Percentiles rank a stretch among this genome's conserved stretches.
phyloP scores from a whole-genome alignment of 805 yeast species.

The Wickerhamomyces hampshirensis region DNA sequence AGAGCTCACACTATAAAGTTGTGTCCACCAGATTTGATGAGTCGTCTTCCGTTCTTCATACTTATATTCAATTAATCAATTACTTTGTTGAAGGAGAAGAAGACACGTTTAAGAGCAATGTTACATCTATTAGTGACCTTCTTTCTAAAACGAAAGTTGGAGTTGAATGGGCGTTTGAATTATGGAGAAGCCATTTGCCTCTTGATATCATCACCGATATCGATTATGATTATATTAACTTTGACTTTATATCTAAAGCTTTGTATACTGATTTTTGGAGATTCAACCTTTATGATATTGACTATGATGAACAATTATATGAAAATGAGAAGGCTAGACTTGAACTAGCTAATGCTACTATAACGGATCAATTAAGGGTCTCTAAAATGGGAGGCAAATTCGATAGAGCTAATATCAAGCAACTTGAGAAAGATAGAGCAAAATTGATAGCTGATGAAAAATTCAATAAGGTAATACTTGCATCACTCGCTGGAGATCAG shows the following conservation, averaged over 20 bases:
- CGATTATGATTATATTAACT: constrained; percentile 19
- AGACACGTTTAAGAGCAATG: constrained; percentile 28
- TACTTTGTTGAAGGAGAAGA: constrained; percentile 37
- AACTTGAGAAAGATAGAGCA: constrained; percentile 15
- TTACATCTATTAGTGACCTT: constrained; percentile 40
- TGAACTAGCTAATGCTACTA: constrained; percentile 29
- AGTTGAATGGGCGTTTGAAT: constrained; percentile 64
- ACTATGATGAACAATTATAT: constrained; percentile 48
- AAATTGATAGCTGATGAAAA: constrained; percentile 6
- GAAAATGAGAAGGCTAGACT: constrained; percentile 39
- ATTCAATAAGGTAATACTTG: constrained; percentile 9
- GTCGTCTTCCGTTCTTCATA: constrained; percentile 57
- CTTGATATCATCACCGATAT: constrained; percentile 20
- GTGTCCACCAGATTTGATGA: constrained; percentile 72
- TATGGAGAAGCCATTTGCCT: constrained; percentile 58
- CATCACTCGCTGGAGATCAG: constrained; percentile 7
- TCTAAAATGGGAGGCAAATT: too few species aligned
- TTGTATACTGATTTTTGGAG: constrained; percentile 70
- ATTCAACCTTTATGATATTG: constrained; percentile 65
- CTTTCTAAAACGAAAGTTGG: constrained; percentile 40
- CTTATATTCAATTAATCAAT: constrained; percentile 54
- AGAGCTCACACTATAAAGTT: constrained; percentile 57
- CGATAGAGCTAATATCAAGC: constrained; percentile 4
- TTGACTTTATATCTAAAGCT: constrained; percentile 29
- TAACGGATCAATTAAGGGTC: constrained; percentile 30